Percentiles rank a stretch among this genome's conserved stretches.
Evolutionary conservation across 2,329 filamentous ascomycete genomes (phyloP).

Genomic region (Verticillium dahliae): DNA sequence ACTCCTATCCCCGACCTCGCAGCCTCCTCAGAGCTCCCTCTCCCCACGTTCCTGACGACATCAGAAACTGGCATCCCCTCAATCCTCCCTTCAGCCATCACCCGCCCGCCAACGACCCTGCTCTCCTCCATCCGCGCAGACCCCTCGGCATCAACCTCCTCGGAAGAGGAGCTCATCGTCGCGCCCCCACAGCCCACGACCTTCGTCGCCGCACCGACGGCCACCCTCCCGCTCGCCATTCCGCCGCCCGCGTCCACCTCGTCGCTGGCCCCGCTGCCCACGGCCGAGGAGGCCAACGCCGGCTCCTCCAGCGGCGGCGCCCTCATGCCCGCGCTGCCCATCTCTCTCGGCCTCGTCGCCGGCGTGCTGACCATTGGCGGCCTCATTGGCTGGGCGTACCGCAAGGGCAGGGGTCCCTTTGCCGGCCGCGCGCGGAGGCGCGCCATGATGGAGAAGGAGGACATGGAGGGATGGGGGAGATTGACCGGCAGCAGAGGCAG

Average conservation of each 20-base stretch:
- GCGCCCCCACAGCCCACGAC: neutral
- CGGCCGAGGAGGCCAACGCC: neutral
- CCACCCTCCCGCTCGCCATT: neutral
- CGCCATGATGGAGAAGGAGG: constrained; percentile 8
- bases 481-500: constrained; percentile 7
- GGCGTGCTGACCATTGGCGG: constrained; percentile 10
- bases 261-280: neutral
- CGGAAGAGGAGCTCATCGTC: neutral
- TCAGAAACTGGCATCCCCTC: neutral
- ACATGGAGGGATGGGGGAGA: constrained; percentile 6
- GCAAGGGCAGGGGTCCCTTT: constrained; percentile 9
- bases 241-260: neutral
- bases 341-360: constrained; percentile 9
- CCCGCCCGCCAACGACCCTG: neutral
- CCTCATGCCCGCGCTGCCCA: constrained; percentile 12
- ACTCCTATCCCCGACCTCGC: neutral
- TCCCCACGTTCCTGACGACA: neutral
- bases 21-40: neutral
- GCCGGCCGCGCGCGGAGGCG: neutral
- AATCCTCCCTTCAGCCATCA: neutral
- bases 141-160: neutral
- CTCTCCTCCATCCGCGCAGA: neutral
- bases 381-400: constrained; percentile 7
- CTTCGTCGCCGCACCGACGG: neutral
- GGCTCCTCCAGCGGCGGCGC: neutral